Evolutionary conservation across 2,329 filamentous ascomycete species (phyloP).

Genomic region (Epichloe baconii): DNA sequence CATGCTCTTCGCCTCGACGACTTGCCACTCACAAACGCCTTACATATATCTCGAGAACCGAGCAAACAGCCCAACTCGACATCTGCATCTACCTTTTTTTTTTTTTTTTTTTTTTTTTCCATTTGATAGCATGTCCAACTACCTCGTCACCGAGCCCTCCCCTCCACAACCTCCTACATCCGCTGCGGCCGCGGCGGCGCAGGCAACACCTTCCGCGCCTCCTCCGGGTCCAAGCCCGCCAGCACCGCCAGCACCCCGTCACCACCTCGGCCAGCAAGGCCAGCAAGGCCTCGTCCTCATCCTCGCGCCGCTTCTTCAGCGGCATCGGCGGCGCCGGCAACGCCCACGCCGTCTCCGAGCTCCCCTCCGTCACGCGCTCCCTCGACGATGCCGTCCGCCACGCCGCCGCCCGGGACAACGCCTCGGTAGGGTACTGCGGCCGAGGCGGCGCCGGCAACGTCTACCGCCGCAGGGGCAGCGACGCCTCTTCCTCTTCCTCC

Average conservation of each 20-base stretch:
- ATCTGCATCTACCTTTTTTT: too few relatives aligned
- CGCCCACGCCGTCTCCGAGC: slow-evolving; percentile 32
- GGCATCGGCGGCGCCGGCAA: slow-evolving; percentile 58
- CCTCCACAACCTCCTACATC: slow-evolving; percentile 22
- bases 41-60: too few relatives aligned
- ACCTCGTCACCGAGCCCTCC: slow-evolving; percentile 20
- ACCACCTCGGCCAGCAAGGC: slow-evolving; percentile 17
- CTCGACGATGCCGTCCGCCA: slow-evolving; percentile 34
- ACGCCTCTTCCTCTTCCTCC: slow-evolving; percentile 15
- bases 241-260: too few relatives aligned
- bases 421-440: slow-evolving; percentile 46
- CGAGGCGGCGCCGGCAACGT: slow-evolving; percentile 52
- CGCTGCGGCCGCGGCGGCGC: slow-evolving; percentile 43
- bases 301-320: slow-evolving; percentile 43
- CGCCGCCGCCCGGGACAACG: slow-evolving; percentile 26
- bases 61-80: too few relatives aligned
- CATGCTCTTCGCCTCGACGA: too few relatives aligned
- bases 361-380: slow-evolving; percentile 29
- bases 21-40: too few relatives aligned
- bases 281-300: slow-evolving; percentile 15
- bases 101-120: too few relatives aligned
- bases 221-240: slow-evolving; percentile 13
- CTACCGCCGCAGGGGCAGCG: slow-evolving; percentile 39
- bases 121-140: slow-evolving; percentile 10
- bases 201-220: slow-evolving; percentile 40